Base-by-base conservation (phyloP, 768 basidiomycete species). In the Tulasnella sp. region DNA sequence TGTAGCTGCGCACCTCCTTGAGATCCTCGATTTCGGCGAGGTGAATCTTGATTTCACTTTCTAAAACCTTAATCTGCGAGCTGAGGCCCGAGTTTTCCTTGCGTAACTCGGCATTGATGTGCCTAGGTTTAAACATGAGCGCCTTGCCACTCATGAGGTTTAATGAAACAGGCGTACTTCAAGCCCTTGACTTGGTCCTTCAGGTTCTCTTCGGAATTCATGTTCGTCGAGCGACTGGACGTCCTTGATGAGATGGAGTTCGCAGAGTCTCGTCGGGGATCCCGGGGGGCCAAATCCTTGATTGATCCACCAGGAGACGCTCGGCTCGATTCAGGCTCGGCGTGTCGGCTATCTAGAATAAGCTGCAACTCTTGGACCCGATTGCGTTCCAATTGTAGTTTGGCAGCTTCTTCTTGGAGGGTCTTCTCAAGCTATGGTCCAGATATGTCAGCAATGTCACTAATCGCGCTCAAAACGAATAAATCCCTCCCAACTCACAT, bases 41-140 rank as follows among this genome's bases (percentile, higher is more conserved):
- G 48, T 96, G 85, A 16, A 91, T 84, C 80, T 88, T 88, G 82
- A 95, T 95, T 84, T 95, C 94, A 15, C 91, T 89, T 83, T 91
- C 90, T 61, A 96, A 83, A n/a, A 91, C 82, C 81, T 91, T 90
- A 82, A 90, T 90, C 79, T 88, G 88, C 79, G 93, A 91, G 9
- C 87, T 84, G 1, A 88, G 83, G 35, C 87, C 85, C 3, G 89
- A 82, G 81, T 90, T 93, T 84, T 98, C 96, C 81, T 92, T 92
- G 82, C 93, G 93, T 55, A 98, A 86, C 81, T 95, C 93, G 82
- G 94, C 92, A 29, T 98, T 90, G 81, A 98, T 94, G 81, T 94
- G 91, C 84, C 93, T 94, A 61, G 2, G 13, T 18, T 48, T 37
- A 75, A 57, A 10, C 37, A 18, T 72, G 7, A 29, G 32, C 13